Conservation (phyloP, 805 yeast species). For the Wickerhamomyces sydowiorum region DNA sequence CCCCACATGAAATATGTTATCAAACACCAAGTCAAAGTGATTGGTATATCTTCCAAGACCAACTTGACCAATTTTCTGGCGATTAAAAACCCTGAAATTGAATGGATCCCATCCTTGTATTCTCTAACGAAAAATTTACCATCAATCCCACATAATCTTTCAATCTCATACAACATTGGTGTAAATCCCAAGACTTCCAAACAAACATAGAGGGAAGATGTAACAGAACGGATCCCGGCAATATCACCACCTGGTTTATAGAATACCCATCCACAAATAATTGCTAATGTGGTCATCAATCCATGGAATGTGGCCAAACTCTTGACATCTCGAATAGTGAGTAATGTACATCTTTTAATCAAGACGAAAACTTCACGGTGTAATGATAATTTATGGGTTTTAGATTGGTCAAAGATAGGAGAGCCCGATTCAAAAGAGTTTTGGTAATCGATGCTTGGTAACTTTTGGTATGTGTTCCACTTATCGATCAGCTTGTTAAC, state of each 20-base stretch:
- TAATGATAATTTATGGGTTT: conserved; percentile 24
- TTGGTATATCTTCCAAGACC: conserved; percentile 62
- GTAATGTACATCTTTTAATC: conserved; percentile 31
- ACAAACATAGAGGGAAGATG: conserved; percentile 37
- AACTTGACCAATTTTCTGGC: conserved; percentile 66
- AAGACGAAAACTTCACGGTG: conserved; percentile 36
- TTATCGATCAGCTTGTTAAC: conserved; percentile 24
- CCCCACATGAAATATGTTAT: conserved; percentile 80
- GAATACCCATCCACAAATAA: conserved; percentile 69
- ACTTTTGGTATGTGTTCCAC: conserved; percentile 28
- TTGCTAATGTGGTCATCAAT: conserved; percentile 17
- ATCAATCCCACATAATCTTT: conserved; percentile 50
- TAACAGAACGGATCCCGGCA: conserved; percentile 57
- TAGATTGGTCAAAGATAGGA: background rate
- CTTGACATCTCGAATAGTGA: conserved; percentile 39
- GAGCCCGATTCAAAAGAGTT: conserved; percentile 1
- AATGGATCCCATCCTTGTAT: conserved; percentile 54
- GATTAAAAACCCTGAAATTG: conserved; percentile 60
- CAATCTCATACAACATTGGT: conserved; percentile 52
- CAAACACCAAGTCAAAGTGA: conserved; percentile 52
- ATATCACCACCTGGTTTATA: conserved; percentile 52
- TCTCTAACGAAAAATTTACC: conserved; percentile 58
- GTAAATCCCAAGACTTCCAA: background rate
- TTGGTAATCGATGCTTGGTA: background rate
- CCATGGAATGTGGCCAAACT: conserved; percentile 27